Base-by-base conservation (phyloP, 352 stramenopile genomes). In the Pseudoperonospora humuli region DNA sequence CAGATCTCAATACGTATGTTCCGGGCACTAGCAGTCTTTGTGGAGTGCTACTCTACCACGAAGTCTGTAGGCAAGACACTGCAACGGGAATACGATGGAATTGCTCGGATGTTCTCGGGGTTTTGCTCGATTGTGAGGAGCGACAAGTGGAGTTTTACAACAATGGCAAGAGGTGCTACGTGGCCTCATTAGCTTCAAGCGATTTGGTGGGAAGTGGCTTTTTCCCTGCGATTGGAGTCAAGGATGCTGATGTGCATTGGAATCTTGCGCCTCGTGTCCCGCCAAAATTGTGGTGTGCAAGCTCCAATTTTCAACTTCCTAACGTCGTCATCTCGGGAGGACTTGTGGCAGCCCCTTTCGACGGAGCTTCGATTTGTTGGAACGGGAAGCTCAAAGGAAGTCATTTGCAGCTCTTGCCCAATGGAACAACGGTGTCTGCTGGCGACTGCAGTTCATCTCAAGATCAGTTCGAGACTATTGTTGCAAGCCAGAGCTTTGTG, bases 131-230 rank as follows among this genome's bases (percentile, higher is more conserved):
- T 52, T 87, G 73, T 39, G 73, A 84, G 19, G 65, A 75, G 28
- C 67, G 60, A 9, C 70, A 70, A 45, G 29, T 93, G 17, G 75
- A 84, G 37, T 81, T 84, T 45, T 93, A 72, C 39, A 54, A 57
- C 7, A 54, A 45, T 4, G 28, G 29, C 17, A 80, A 65, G 13
- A 55, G 60, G 14, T 61, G 74, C 2, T 66, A 65, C 11, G 45
- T 57, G 9, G 36, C 72, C 6, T 40, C 48, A 1, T 24, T 91
- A 23, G 34, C 50, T 3, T 27, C 28, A 27, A 56, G 25, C 9
- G 45, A 55, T 26, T 39, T 39, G 0, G 48, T 54, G 20, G 45
- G 36, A 10, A 60, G 46, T 26, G 63, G 58, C 3, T 67, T 76
- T 19, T 84, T 75, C 36, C 71, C 70, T 26, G 66, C 70, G 10